Base-by-base conservation (phyloP, 257 asterid genomes). In the Eucommia ulmoides region DNA sequence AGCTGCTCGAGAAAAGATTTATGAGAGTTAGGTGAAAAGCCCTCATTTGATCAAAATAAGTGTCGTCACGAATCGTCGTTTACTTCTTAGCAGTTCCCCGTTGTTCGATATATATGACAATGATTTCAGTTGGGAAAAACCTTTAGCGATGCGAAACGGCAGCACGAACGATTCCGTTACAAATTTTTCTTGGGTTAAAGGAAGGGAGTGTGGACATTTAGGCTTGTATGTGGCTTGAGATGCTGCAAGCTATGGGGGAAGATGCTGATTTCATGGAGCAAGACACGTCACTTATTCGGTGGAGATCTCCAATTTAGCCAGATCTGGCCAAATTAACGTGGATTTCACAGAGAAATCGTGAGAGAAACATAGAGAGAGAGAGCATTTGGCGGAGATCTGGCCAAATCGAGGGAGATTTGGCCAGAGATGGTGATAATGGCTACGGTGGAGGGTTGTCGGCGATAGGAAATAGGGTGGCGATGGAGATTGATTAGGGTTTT, bases 141-240 rank as follows among this genome's bases (percentile, higher is more conserved):
- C 84, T n/a, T 51, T 64, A 47, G 89, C 65, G 0, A 73, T 54
- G 15, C 61, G 89, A 49, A 74, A 69, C 52, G 89, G 89, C 2
- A 29, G 15, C 22, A 73, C 67, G 2, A 66, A 64, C 24, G 60
- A 57, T 22, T 55, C 20, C 1, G 65, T 51, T 80, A 23, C 60
- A 69, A 22, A 18, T 80, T 22, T 63, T 45, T 2, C 19, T 67
- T 0, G 74, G 78, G 1, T 17, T 22, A 19, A 67, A 71, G 9
- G 57, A 66, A 41, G 82, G 82, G 51, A 70, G 82, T 33, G n/a
- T 77, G 57, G 82, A 80, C 24, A 62, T 80, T 25, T 78, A 71
- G 49, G 67, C 50, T 23, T 80, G 83, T 51, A 41, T 68, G 58
- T 1, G 20, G 15, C 45, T 50, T 14, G 67, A 67, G 1, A 75